These are phyloP conservation scores for Saccharum officinarum DNA, from an alignment of 176 grass and related monocot genomes.

Conservation along the genomic window DNA sequence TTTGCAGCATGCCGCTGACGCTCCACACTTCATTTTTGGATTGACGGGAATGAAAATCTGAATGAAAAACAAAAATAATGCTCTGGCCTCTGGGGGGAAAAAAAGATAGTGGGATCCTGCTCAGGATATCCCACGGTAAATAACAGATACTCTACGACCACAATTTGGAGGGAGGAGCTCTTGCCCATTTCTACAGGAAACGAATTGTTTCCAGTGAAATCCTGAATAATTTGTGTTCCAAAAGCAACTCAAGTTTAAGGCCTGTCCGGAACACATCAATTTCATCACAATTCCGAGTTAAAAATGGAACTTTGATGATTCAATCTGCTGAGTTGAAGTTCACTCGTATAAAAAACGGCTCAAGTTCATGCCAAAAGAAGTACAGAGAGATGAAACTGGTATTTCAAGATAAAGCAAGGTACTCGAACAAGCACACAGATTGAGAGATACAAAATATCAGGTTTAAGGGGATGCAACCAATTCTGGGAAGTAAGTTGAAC, in stretches of 20 bases:
- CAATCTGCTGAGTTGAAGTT: not conserved
- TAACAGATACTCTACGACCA: not conserved
- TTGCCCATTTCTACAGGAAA: not conserved
- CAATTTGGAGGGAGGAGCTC: not conserved
- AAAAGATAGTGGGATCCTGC: not conserved
- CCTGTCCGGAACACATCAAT: not conserved
- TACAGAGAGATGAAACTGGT: not conserved
- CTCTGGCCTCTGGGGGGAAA: not conserved
- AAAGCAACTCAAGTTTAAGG: not conserved
- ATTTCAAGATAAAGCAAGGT: slow-evolving; percentile 1
- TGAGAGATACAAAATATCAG: not conserved
- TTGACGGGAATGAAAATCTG: not conserved
- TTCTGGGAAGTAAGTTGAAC: not conserved
- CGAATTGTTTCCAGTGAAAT: not conserved
- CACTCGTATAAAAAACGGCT: not conserved
- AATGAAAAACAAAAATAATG: not conserved
- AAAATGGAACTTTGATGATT: not conserved
- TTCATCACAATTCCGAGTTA: not conserved
- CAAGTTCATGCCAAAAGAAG: not conserved
- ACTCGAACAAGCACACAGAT: not conserved
- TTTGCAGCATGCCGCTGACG: not conserved
- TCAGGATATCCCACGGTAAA: slow-evolving; percentile 26
- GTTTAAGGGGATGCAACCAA: slow-evolving; percentile 8
- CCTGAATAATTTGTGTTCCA: not conserved
- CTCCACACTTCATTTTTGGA: slow-evolving; percentile 12